Conservation (phyloP, 768 basidiomycete species). For the Mycena metata region DNA sequence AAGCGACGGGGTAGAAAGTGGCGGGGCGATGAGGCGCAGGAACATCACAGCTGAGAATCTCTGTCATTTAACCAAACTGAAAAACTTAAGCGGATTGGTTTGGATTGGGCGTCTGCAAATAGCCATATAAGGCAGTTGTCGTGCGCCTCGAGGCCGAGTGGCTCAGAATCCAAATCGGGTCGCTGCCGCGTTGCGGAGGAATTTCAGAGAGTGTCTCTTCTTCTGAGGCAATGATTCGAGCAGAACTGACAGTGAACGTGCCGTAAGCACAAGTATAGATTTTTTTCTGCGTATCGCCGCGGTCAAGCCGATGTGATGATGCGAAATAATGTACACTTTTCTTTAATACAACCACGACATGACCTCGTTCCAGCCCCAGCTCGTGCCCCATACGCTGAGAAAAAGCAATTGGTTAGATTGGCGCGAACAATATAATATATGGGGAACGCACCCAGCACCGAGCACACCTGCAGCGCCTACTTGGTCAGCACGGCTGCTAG, state of each 20-base stretch:
- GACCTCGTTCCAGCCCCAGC: conserved; percentile 62
- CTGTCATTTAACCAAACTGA: conserved; percentile 9
- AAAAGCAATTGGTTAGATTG: conserved; percentile 8
- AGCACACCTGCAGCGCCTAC: conserved; percentile 80
- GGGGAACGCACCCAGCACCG: conserved; percentile 77
- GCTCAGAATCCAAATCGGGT: conserved; percentile 11
- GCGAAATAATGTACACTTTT: conserved; percentile 4
- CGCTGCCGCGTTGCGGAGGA: neutral
- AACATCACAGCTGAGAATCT: neutral
- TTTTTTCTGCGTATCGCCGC: conserved; percentile 7
- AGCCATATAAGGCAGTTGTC: conserved; percentile 24
- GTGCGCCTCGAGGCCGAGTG: neutral
- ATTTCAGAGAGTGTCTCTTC: neutral
- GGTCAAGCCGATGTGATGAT: neutral
- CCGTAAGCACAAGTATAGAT: conserved; percentile 12
- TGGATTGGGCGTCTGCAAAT: conserved; percentile 18
- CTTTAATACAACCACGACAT: conserved; percentile 63
- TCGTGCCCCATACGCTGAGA: conserved; percentile 50
- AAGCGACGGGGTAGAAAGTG: neutral
- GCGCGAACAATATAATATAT: neutral
- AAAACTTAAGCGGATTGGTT: conserved; percentile 35
- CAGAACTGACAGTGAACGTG: neutral
- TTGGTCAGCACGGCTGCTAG: conserved; percentile 64
- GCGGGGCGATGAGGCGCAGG: neutral
- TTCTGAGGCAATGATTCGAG: neutral